Base-by-base conservation (phyloP, 495 filamentous ascomycete genomes). In the Podospora pseudocomata region DNA sequence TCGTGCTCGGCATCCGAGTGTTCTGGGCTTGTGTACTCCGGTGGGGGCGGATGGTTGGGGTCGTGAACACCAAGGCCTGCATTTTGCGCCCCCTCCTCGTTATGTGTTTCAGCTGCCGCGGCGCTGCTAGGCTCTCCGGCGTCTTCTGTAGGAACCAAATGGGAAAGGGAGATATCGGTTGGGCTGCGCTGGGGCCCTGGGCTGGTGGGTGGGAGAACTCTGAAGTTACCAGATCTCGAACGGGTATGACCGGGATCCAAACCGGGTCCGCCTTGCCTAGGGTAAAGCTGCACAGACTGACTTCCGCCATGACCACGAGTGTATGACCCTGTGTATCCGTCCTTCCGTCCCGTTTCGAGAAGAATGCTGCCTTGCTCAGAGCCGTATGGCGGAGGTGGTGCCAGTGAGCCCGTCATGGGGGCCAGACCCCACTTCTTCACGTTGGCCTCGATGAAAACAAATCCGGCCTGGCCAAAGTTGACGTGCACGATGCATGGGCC, bases 341-440 rank as follows among this genome's bases (percentile, higher is more conserved):
- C 82, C 69, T 84, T 84, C 54, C 76, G 75, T 19, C 94, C 94
- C 0, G 92, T 89, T 75, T 97, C 96, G 6, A 99, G 88, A 7
- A 99, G 80, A 65, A 99, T 97, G 73, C 92, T 96, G 65, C 95
- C 95, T 76, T 96, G 92, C 78, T 97, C 95, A 66, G 91, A 95
- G 23, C 95, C 95, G 73, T 99, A 99, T 4, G 95, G 96, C 57
- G 95, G 95, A 34, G 95, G 95, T 16, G 95, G 96, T 55, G 94
- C 96, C 54, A 98, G 84, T 74, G 91, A 96, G 55, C 95, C 95
- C 1, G 94, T 96, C 86, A 96, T 96, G 15, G 95, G 95, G 60
- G 95, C 95, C 64, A 99, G 81, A 6, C 95, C 95, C 95, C 95
- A 98, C 84, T 97, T 98, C 86, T 99, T 99, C 53, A 99, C 95